Conservation (phyloP, 2,329 filamentous ascomycete genomes). For the Metarhizium rileyi region DNA sequence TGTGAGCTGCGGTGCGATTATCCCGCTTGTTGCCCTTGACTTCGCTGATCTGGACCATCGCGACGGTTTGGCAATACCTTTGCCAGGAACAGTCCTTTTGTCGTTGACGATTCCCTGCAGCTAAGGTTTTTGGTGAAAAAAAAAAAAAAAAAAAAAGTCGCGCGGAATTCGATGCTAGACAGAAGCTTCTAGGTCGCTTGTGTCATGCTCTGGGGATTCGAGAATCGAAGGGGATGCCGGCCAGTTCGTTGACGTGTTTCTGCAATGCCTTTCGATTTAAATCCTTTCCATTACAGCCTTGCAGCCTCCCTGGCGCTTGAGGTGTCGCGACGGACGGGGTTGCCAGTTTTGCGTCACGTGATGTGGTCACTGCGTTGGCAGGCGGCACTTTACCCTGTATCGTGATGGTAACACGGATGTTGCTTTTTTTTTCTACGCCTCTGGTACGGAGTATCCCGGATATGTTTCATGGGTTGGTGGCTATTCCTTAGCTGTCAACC, state of each 20-base stretch:
- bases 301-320: conserved; percentile 14
- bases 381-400: neutral
- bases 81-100: neutral
- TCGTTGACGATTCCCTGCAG: no score
- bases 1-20: conserved; percentile 92
- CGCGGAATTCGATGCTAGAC: neutral
- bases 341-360: conserved; percentile 13
- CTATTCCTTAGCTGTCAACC: no score
- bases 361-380: conserved; percentile 12
- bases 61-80: conserved; percentile 22
- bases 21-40: conserved; percentile 92
- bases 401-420: no score
- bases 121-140: no score
- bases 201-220: neutral
- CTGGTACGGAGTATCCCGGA: no score
- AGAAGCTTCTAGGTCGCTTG: neutral
- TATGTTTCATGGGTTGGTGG: no score
- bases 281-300: conserved; percentile 11
- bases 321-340: conserved; percentile 15
- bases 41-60: conserved; percentile 85
- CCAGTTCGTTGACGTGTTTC: neutral
- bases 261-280: conserved; percentile 19
- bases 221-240: neutral
- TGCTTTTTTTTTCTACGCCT: no score
- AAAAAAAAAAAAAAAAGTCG: neutral